Evolutionary conservation across 2,329 filamentous ascomycete species (phyloP).

Genomic region (Ceratocystis alfenasii): DNA sequence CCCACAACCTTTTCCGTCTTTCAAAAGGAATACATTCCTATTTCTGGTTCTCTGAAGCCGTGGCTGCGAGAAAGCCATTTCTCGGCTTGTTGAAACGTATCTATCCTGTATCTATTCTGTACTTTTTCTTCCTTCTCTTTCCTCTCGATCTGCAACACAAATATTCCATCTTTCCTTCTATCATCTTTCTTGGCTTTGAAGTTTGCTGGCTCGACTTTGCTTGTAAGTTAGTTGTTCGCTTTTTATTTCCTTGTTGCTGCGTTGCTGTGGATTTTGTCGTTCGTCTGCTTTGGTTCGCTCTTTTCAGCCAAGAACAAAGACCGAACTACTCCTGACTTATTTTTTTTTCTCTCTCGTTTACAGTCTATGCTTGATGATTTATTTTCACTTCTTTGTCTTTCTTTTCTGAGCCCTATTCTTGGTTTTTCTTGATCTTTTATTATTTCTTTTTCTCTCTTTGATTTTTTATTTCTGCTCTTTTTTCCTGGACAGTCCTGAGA

Average conservation of each 20-base stretch:
- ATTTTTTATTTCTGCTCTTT: background rate
- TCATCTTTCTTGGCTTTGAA: background rate
- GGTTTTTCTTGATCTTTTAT: background rate
- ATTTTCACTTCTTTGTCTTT: constrained; percentile 6
- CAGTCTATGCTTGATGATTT: constrained; percentile 11
- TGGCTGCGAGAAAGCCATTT: background rate
- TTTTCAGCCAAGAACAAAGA: background rate
- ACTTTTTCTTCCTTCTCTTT: background rate
- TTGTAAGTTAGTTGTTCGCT: constrained; percentile 7
- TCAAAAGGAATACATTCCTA: background rate
- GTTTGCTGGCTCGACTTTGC: constrained; percentile 2
- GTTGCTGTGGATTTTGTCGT: constrained; percentile 1
- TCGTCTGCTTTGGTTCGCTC: background rate
- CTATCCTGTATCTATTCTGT: background rate
- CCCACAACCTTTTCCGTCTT: background rate
- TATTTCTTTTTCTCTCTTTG: background rate
- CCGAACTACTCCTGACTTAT: constrained; percentile 1
- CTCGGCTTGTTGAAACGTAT: background rate
- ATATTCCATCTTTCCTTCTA: background rate
- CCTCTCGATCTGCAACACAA: background rate
- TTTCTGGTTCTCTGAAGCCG: background rate
- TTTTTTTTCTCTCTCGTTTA: constrained; percentile 3
- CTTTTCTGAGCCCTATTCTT: constrained; percentile 2
- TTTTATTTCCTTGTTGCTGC: background rate
- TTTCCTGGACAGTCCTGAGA: background rate